These are phyloP conservation scores for Pichia cephalocereana DNA, from an alignment of 805 yeast species.

Conservation along the genomic window DNA sequence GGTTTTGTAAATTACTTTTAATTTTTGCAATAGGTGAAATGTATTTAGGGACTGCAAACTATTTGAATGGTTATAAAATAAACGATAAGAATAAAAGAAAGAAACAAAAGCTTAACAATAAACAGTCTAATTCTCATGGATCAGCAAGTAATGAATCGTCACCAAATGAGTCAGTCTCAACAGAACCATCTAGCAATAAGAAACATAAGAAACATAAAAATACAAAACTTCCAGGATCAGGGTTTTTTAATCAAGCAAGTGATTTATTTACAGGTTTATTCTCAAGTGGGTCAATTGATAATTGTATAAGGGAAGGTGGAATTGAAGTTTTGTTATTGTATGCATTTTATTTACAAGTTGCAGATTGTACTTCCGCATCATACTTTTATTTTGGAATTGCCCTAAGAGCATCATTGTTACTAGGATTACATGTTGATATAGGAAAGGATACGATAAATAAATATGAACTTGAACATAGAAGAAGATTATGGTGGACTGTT, in stretches of 20 bases:
- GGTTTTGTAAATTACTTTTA: slow-evolving; percentile 68
- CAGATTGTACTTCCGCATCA: slow-evolving; percentile 75
- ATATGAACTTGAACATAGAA: slow-evolving; percentile 44
- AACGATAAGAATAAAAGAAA: slow-evolving; percentile 16
- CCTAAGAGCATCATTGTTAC: slow-evolving; percentile 55
- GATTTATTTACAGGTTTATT: slow-evolving; percentile 67
- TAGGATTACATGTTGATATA: slow-evolving; percentile 79
- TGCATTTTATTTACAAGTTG: slow-evolving; percentile 75
- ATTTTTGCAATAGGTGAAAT: slow-evolving; percentile 77
- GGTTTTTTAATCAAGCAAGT: slow-evolving; percentile 72
- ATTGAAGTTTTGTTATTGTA: slow-evolving; percentile 65
- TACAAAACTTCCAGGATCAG: slow-evolving; percentile 65
- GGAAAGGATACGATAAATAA: slow-evolving; percentile 50
- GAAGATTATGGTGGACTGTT: slow-evolving; percentile 33
- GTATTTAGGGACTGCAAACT: slow-evolving; percentile 70
- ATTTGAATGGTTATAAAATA: slow-evolving; percentile 41
- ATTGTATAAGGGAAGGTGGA: slow-evolving; percentile 71
- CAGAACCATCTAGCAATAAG: neutral
- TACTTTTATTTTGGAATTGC: slow-evolving; percentile 76
- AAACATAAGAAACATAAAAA: slow-evolving; percentile 1
- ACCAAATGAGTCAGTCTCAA: neutral
- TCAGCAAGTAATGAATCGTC: neutral
- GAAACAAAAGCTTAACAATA: slow-evolving; percentile 11
- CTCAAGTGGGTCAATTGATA: slow-evolving; percentile 73
- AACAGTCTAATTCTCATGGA: neutral